Evolutionary conservation across 306 rosid species (phyloP), one percentile per base, ranked within the genome.

Genomic region (Canavalia gladiata): DNA sequence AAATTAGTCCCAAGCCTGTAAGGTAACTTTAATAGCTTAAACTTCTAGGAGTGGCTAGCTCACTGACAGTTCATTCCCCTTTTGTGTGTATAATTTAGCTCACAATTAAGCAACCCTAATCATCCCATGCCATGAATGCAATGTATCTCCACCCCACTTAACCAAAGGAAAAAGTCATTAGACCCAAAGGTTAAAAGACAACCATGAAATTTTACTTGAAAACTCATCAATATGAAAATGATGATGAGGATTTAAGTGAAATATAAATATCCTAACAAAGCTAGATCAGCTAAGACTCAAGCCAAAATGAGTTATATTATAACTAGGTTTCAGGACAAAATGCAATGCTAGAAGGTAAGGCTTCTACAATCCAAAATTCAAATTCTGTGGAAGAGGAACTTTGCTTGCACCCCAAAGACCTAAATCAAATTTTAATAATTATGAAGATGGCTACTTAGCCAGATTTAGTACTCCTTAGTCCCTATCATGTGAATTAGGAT

Each of bases 291-390:
- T 39, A 67, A 35, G 68, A 74, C 73, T 41, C 68, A 11, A 58
- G 54, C 30, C 11, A 67, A 60, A 5, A 50, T n/a, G 68, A 68
- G 81, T 31, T 69, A 51, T 73, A 31, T 11, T 66, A 57, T 54
- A 35, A 79, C 59, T 79, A 30, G 29, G n/a, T 69, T 50, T 41
- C 30, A 29, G 49, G 52, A n/a, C n/a, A 50, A 54, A 76, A 69
- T 69, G n/a, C 8, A 82, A 76, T 76, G 8, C 30, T 25, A 51
- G 67, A 82, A 46, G 72, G 57, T 31, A 76, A 33, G 68, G 33
- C 45, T 62, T 57, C 64, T 42, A 58, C 35, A 66, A 51, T 50
- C 64, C 31, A 58, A 74, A 47, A 37, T 34, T 29, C 67, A 35
- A 72, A 63, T 62, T 72, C 8, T n/a, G 43, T 74, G 46, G 42